Percentiles rank a stretch among this genome's conserved stretches.
Conservation (phyloP, 2,329 filamentous ascomycete species). For the Penicillium thymicola region DNA sequence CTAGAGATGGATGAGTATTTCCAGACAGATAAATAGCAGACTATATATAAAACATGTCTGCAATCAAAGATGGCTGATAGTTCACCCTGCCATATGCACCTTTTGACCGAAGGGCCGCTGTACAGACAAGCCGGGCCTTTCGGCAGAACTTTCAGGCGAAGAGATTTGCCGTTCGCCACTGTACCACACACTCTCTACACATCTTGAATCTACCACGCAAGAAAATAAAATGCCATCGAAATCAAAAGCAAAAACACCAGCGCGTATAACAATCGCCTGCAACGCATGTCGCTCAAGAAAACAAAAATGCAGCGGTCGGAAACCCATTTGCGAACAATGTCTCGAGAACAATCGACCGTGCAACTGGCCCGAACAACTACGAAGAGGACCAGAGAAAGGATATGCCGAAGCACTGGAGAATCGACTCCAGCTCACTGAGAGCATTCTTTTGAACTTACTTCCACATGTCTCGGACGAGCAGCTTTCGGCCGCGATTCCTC, state of each 20-base stretch:
- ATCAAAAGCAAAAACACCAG: constrained; percentile 25
- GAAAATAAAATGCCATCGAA: constrained; percentile 6
- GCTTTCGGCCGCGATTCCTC: constrained; percentile 24
- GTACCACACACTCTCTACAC: neutral
- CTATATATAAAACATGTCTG: too few relatives aligned
- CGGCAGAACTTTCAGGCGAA: constrained; percentile 20
- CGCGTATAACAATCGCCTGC: constrained; percentile 41
- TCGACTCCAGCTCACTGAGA: constrained; percentile 44
- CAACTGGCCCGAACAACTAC: constrained; percentile 39
- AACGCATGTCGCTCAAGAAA: constrained; percentile 43
- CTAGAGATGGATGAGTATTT: too few relatives aligned
- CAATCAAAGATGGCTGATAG: too few relatives aligned
- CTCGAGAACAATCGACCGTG: constrained; percentile 33
- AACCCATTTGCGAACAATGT: constrained; percentile 39
- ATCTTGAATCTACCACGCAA: neutral
- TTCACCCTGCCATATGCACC: neutral
- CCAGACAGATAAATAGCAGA: too few relatives aligned
- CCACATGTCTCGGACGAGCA: constrained; percentile 33
- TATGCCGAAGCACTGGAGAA: constrained; percentile 46
- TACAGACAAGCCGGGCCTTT: neutral
- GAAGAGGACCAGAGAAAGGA: constrained; percentile 47
- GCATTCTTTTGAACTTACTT: constrained; percentile 38
- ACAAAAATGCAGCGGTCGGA: constrained; percentile 39
- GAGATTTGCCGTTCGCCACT: too few relatives aligned
- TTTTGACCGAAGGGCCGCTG: neutral